Percentiles rank a stretch among this genome's conserved stretches.
Conservation (phyloP, 2,329 filamentous ascomycete genomes). For the Zasmidium cellare region DNA sequence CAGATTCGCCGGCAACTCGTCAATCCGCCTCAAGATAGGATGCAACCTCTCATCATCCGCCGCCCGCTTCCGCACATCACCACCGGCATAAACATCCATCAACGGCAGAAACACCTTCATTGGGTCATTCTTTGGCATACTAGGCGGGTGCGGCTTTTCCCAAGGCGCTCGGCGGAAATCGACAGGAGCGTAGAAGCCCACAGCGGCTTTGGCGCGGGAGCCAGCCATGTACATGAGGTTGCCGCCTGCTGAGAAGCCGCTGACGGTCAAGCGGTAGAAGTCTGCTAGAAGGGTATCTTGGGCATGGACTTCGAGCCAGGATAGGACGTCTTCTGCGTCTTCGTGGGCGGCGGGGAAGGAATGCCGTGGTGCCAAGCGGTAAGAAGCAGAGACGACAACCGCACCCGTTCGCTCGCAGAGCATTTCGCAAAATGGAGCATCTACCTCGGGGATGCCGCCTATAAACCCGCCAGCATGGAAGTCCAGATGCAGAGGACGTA, state of each 20-base stretch:
- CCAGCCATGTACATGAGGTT: constrained; percentile 44
- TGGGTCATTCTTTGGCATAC: constrained; percentile 41
- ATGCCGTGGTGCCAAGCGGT: constrained; percentile 30
- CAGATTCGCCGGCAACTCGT: constrained; percentile 40
- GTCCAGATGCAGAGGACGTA: constrained; percentile 45
- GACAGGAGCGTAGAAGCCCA: constrained; percentile 44
- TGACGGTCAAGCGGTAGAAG: constrained; percentile 43
- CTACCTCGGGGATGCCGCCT: constrained; percentile 44
- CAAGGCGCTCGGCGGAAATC: constrained; percentile 43
- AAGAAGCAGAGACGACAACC: constrained; percentile 40
- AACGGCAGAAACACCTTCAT: constrained; percentile 41
- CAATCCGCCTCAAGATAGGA: constrained; percentile 37
- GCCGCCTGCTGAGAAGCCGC: constrained; percentile 48
- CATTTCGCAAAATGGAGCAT: constrained; percentile 38
- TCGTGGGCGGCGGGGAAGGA: constrained; percentile 44
- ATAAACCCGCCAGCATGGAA: constrained; percentile 49
- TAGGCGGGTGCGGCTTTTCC: constrained; percentile 41
- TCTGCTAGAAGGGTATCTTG: constrained; percentile 40
- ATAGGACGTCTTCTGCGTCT: constrained; percentile 47
- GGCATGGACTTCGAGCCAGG: constrained; percentile 43
- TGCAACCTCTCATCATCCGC: constrained; percentile 39
- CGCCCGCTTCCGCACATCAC: constrained; percentile 27
- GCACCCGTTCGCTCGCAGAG: constrained; percentile 27
- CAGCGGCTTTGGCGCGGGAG: constrained; percentile 36
- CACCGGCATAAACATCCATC: constrained; percentile 46